Conservation (phyloP, 164 flowering plant genomes). For the Vitis rupestris region DNA sequence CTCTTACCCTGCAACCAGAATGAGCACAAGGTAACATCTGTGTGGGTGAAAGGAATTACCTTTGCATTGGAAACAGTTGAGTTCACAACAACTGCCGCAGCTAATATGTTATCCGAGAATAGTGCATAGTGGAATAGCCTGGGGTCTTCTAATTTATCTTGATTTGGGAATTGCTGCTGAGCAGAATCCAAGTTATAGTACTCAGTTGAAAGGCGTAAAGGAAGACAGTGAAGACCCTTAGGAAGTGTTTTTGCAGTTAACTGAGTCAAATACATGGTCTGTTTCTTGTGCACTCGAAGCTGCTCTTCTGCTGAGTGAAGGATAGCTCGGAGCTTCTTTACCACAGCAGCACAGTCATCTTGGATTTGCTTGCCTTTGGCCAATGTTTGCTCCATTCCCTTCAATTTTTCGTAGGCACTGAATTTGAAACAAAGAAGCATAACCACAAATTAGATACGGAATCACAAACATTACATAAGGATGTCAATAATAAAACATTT, state of each 20-base stretch:
- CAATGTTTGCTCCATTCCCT: constrained; percentile 79
- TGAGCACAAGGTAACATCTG: not conserved
- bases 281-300: constrained; percentile 81
- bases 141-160: constrained; percentile 77
- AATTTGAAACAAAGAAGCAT: constrained; percentile 5
- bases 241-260: constrained; percentile 93
- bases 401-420: constrained; percentile 66
- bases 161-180: constrained; percentile 65
- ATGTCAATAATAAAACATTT: not conserved
- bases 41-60: constrained; percentile 37
- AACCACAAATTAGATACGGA: not conserved
- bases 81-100: constrained; percentile 92
- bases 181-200: constrained; percentile 63
- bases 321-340: constrained; percentile 86
- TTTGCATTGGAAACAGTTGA: constrained; percentile 78
- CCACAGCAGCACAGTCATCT: constrained; percentile 71
- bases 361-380: constrained; percentile 76
- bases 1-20: not conserved
- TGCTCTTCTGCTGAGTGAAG: constrained; percentile 86
- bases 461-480: too few relatives aligned
- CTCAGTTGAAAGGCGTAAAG: constrained; percentile 84
- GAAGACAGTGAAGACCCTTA: constrained; percentile 97
- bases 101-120: constrained; percentile 82
- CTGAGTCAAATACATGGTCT: constrained; percentile 79
- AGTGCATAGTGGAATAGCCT: constrained; percentile 79